These are phyloP conservation scores for Pseudogymnoascus destructans DNA, from an alignment of 2,329 filamentous ascomycete genomes.

Conservation along the genomic window DNA sequence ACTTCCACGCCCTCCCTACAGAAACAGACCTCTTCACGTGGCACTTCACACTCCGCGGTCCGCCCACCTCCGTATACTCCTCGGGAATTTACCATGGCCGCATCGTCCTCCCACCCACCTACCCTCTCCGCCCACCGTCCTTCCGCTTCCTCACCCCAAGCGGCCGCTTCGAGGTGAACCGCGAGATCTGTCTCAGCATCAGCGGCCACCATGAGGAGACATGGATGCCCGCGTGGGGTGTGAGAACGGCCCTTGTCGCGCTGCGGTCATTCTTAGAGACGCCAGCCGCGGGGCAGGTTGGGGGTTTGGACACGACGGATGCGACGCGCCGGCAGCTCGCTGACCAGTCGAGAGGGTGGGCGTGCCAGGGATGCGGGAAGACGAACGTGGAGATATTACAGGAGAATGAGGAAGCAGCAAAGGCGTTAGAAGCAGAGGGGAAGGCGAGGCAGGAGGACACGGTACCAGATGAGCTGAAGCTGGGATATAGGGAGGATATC, in stretches of 20 bases:
- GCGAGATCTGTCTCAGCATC: slow-evolving; percentile 92
- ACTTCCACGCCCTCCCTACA: slow-evolving; percentile 68
- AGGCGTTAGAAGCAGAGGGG: slow-evolving; percentile 28
- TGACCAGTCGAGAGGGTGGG: slow-evolving; percentile 48
- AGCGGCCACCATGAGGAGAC: slow-evolving; percentile 94
- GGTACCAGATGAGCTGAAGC: slow-evolving; percentile 39
- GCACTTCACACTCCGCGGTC: slow-evolving; percentile 95
- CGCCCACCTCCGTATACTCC: slow-evolving; percentile 63
- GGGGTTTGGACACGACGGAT: slow-evolving; percentile 67
- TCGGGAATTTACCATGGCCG: slow-evolving; percentile 87
- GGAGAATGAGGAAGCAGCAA: slow-evolving; percentile 50
- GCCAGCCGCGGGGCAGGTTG: slow-evolving; percentile 74
- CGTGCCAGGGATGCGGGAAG: slow-evolving; percentile 56
- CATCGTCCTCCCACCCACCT: slow-evolving; percentile 78
- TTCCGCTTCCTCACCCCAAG: slow-evolving; percentile 91
- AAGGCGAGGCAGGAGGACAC: slow-evolving; percentile 28
- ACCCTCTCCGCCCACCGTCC: slow-evolving; percentile 83
- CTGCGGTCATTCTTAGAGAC: slow-evolving; percentile 90
- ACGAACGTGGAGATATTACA: slow-evolving; percentile 61
- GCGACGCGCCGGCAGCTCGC: slow-evolving; percentile 58
- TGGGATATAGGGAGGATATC: slow-evolving; percentile 66
- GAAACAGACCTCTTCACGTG: slow-evolving; percentile 88
- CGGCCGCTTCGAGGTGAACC: slow-evolving; percentile 88
- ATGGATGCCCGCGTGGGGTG: slow-evolving; percentile 97
- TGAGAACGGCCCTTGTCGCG: slow-evolving; percentile 71